A percentile compares a stretch with the other conserved stretches of the same genome.
Conservation (phyloP, 148 eudicot genomes). For the Arbutus unedo region DNA sequence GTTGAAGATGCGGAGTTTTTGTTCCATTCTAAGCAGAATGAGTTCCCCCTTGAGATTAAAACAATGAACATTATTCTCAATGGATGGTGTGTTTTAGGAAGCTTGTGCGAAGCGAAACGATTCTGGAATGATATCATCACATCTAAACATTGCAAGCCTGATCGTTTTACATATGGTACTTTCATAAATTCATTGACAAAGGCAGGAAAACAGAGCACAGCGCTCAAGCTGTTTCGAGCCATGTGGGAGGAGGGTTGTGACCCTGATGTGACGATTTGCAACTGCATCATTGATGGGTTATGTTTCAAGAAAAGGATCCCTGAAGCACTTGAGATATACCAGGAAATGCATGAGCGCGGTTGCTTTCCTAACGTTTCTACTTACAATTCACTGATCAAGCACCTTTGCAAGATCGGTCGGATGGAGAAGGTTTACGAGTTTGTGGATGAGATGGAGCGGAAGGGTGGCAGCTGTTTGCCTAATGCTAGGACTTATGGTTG, state of each 20-base stretch:
- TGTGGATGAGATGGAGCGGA: conserved; percentile 62
- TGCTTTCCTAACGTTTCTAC: conserved; percentile 59
- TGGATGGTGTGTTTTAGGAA: conserved; percentile 81
- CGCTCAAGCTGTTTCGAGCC: conserved; percentile 48
- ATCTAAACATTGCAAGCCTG: conserved; percentile 47
- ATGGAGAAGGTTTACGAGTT: conserved; percentile 59
- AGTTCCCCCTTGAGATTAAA: conserved; percentile 52
- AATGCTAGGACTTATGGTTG: conserved; percentile 55
- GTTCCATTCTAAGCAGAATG: conserved; percentile 49
- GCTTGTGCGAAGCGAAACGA: conserved; percentile 68
- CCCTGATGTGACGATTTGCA: conserved; percentile 71
- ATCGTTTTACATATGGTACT: conserved; percentile 63
- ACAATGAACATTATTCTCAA: conserved; percentile 77
- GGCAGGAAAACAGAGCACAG: conserved; percentile 63
- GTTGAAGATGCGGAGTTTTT: conserved; percentile 72
- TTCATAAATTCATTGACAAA: conserved; percentile 63
- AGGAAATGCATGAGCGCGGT: conserved; percentile 51
- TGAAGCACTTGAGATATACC: conserved; percentile 52
- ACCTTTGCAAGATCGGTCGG: conserved; percentile 60
- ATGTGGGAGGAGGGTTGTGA: conserved; percentile 64
- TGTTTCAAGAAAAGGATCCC: conserved; percentile 83
- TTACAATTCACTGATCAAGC: conserved; percentile 69
- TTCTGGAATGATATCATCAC: conserved; percentile 70
- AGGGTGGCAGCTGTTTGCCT: conserved; percentile 53
- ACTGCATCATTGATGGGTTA: conserved; percentile 64